Evolutionary conservation across 1,284 basidiomycete genomes (phyloP).

Genomic region (Apiotrichum siamense): DNA sequence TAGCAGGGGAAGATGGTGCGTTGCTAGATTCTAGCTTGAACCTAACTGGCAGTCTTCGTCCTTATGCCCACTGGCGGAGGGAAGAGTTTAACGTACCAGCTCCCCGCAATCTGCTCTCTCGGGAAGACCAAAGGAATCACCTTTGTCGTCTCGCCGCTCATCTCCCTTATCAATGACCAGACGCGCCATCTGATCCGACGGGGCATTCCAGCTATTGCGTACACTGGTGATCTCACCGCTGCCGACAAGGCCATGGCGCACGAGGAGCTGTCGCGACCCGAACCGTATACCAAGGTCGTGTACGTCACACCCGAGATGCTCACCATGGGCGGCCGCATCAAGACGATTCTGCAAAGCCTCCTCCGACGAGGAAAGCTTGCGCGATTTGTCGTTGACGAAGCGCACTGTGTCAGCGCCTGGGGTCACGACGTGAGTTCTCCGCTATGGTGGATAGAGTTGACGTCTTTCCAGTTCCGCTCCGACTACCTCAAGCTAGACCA

Average conservation of each 20-base stretch:
- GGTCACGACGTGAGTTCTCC: conserved; percentile 47
- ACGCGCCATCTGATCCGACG: conserved; percentile 63
- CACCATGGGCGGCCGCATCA: conserved; percentile 58
- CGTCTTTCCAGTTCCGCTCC: conserved; percentile 45
- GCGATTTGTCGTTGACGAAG: conserved; percentile 92
- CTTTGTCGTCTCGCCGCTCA: conserved; percentile 82
- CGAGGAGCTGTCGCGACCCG: conserved; percentile 49
- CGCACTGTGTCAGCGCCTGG: conserved; percentile 72
- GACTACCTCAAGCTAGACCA: conserved; percentile 58
- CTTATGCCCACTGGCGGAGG: conserved; percentile 97
- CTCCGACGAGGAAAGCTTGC: conserved; percentile 60
- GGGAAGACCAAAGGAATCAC: conserved; percentile 77
- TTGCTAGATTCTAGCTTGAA: too few relatives aligned
- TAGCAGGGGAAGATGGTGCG: conserved; percentile 64
- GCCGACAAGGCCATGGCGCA: conserved; percentile 47
- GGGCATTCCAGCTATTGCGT: conserved; percentile 64
- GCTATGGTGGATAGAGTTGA: background rate
- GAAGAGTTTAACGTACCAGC: conserved; percentile 77
- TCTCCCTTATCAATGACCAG: conserved; percentile 89
- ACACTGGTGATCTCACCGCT: conserved; percentile 58
- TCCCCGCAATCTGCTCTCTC: conserved; percentile 73
- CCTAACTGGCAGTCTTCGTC: conserved; percentile 62
- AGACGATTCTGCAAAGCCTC: conserved; percentile 56
- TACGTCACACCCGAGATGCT: conserved; percentile 95
- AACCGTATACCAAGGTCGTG: conserved; percentile 56